Base-by-base conservation (phyloP, 176 grass and related monocot genomes). In the Phoenix roebelenii region DNA sequence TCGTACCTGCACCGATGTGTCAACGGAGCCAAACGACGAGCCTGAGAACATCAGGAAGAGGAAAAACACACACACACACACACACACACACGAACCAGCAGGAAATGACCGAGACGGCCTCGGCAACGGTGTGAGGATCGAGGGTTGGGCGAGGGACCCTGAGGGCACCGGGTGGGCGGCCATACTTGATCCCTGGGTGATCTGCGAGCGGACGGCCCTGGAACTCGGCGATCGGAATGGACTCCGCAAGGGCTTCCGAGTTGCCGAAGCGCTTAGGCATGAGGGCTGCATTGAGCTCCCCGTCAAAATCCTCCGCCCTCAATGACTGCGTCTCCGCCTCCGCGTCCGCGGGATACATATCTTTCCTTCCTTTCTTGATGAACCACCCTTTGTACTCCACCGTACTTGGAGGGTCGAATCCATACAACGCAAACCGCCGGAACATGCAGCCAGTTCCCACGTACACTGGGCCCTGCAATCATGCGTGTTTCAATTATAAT, bases 361-460 rank as follows among this genome's bases (percentile, higher is more conserved):
- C 66, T 23, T 69, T 72, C 72, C 91, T 97, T 16, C 85, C 62
- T 76, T 88, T 97, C 9, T 55, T 88, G 84, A 75, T 78, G 14
- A 85, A 81, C 78, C 25, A 61, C 0, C 81, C 87, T 0, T 75
- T 76, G 81, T 98, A 92, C 63, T 92, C 93, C 18, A 79, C 66
- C 5, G 93, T 64, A 50, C 87, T 69, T 0, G 93, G 93, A 59
- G 93, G 93, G 59, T 98, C 93, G 65, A 97, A 97, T 5, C 93
- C 93, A 52, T 98, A 98, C 22, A 98, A 75, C 9, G 93, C 93
- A 61, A 98, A 92, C 3, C 93, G 78, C 4, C 93, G 85, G 67
- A 98, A 98, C 67, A 98, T 65, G 75, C 87, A 92, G 0, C 93
- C 87, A 0, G 93, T 98, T 55, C 87, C 93, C n/a, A 98, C 93